phyloP scores from a whole-genome alignment of 257 asterid genomes.

The Plantago major region DNA sequence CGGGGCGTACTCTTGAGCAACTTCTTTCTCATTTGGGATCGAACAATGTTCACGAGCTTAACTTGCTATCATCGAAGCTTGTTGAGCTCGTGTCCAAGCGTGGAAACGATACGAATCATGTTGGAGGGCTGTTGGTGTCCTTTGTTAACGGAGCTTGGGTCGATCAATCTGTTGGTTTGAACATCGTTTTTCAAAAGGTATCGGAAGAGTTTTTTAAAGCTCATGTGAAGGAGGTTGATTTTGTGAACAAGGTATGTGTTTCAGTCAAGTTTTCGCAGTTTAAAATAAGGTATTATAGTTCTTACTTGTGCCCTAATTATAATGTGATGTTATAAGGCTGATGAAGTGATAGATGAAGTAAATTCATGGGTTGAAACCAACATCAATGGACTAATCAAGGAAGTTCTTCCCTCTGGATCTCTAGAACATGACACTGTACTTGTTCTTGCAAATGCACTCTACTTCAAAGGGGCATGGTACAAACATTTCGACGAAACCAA shows the following conservation, averaged over 20 bases:
- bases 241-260: no score
- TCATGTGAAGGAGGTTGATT: no score
- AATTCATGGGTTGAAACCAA: background rate
- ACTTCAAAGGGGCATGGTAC: background rate
- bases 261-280: no score
- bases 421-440: background rate
- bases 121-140: background rate
- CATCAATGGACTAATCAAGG: slow-evolving; percentile 1
- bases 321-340: no score
- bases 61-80: background rate
- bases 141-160: background rate
- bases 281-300: no score
- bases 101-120: background rate
- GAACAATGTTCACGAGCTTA: background rate
- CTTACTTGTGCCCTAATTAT: no score
- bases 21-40: background rate
- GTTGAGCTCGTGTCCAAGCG: background rate
- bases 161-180: background rate
- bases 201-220: no score
- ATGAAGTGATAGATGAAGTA: background rate
- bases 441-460: slow-evolving; percentile 1
- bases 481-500: background rate
- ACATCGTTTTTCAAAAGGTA: background rate
- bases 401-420: background rate
- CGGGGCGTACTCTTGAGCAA: background rate